Evolutionary conservation across 306 rosid species (phyloP), one percentile per base, ranked within the genome.

Genomic region (Spatholobus suberectus): DNA sequence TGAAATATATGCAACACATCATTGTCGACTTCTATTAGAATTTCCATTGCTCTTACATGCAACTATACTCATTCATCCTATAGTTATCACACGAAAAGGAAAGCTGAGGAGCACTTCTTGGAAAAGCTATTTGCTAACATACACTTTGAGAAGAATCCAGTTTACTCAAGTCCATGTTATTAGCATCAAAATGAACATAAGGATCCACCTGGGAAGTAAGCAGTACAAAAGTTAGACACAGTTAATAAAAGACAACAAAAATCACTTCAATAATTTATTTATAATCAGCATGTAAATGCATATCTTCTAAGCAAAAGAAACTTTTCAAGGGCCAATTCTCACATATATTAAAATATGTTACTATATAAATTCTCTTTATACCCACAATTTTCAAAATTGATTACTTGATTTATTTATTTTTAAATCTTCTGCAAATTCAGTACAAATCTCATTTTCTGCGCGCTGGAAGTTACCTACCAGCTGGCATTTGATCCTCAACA

Each of bases 201-300:
- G 91, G 90, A 84, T 88, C 86, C 78, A 86, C 91, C 94, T 92
- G 92, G 46, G 21, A 78, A 87, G 77, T 83, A 84, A 85, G 47
- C 26, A 77, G 15, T 68, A 55, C 29, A 77, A 35, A 70, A 80
- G 81, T 58, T 69, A 78, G 81, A 72, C 29, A 63, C 58, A 43
- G 67, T 70, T 41, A 37, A 61, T 54, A 51, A 59, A 61, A 66
- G 68, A 81, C 35, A 3, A 40, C 18, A 35, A 20, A 49, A 65
- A 46, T 10, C 46, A 18, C 24, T 79, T 23, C 47, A 83, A 65
- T 71, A 40, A 4, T 43, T 74, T 18, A 26, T 83, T 34, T 34
- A 29, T 12, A 15, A 23, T 59, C 65, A 38, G 37, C 70, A 75
- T 43, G n/a, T 21, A 57, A 58, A 69, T 73, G 67, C 71, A 76